Percentiles rank a stretch among this genome's conserved stretches.
Evolutionary conservation across 139 green algal species (phyloP).

Genomic region (Chlamydomonas asymmetrica): DNA sequence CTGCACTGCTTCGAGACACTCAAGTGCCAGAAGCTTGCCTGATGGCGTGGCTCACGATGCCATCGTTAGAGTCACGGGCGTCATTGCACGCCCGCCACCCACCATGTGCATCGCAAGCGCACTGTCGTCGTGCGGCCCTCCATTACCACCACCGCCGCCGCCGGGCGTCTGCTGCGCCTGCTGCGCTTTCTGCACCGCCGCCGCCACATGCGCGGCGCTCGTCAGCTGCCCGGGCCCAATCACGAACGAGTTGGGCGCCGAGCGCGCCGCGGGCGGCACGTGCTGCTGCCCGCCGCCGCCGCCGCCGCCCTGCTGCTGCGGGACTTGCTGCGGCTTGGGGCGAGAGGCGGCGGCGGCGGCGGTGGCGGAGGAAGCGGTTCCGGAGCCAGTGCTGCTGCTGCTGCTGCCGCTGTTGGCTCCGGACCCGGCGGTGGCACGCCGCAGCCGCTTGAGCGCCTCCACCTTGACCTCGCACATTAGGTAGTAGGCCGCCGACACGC

Average conservation of each 20-base stretch:
- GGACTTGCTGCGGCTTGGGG: background rate
- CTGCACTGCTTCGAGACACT: no score
- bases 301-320: conserved; percentile 5
- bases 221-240: background rate
- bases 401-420: background rate
- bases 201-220: background rate
- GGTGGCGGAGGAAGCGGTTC: background rate
- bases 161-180: background rate
- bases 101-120: no score
- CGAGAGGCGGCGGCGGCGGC: background rate
- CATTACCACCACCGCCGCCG: background rate
- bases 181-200: background rate
- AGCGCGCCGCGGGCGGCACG: background rate
- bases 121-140: no score
- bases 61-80: no score
- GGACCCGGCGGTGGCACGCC: no score
- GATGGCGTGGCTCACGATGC: no score
- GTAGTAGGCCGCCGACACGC: conserved; percentile 62
- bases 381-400: background rate
- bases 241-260: no score
- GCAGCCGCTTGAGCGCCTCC: conserved; percentile 23
- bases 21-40: no score
- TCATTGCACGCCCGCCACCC: no score
- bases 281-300: background rate
- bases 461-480: conserved; percentile 57